These are phyloP conservation scores for Eucalyptus fibrosa DNA, from an alignment of 345 rosid genomes.

Conservation along the genomic window DNA sequence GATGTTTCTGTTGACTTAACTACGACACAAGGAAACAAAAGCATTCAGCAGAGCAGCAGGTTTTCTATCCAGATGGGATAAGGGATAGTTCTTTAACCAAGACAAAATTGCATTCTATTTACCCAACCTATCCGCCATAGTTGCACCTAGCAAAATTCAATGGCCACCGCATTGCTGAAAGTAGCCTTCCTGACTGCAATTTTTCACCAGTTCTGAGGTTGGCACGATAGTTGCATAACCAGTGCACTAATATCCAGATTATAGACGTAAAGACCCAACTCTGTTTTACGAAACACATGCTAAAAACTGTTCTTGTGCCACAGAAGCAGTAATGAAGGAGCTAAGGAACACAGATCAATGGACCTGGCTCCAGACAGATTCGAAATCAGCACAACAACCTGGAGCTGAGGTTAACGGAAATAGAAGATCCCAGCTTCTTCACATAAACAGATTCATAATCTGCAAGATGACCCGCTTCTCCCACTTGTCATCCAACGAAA, in stretches of 20 bases:
- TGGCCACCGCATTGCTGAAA: background rate
- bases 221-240: background rate
- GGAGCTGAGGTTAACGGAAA: too few relatives aligned
- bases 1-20: background rate
- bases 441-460: background rate
- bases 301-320: background rate
- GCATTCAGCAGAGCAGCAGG: background rate
- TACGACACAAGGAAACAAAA: background rate
- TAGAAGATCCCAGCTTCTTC: background rate
- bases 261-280: background rate
- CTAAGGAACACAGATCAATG: background rate
- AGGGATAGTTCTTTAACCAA: background rate
- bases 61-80: background rate
- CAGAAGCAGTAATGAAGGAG: background rate
- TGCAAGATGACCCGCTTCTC: background rate
- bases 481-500: background rate
- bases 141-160: background rate
- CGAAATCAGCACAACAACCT: background rate
- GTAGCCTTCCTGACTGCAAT: background rate
- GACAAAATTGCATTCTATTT: background rate
- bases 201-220: background rate
- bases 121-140: background rate
- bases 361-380: background rate
- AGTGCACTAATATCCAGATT: background rate
- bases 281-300: background rate